phyloP scores from a whole-genome alignment of 768 basidiomycete species.

The Sarcomyxa edulis region DNA sequence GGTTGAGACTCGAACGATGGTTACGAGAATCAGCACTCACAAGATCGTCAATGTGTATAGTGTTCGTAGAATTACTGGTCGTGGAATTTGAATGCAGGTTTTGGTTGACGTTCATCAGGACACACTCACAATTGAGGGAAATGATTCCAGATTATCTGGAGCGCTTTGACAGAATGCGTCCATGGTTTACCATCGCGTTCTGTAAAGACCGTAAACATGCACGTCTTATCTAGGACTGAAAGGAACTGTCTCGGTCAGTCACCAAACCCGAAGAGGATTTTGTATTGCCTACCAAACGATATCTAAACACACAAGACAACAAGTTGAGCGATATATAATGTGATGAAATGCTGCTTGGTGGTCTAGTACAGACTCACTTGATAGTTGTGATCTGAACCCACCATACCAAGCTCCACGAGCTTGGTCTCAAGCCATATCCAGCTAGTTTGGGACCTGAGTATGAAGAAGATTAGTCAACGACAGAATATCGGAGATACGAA shows the following conservation, averaged over 20 bases:
- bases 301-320: conserved; percentile 34
- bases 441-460: conserved; percentile 74
- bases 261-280: conserved; percentile 1
- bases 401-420: conserved; percentile 80
- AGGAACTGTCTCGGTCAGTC: not conserved
- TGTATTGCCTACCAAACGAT: conserved; percentile 46
- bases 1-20: conserved; percentile 2
- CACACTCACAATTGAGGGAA: conserved; percentile 69
- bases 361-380: conserved; percentile 38
- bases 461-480: conserved; percentile 1
- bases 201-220: conserved; percentile 86
- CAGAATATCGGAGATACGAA: not conserved
- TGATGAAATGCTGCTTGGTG: not conserved
- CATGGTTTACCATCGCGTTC: conserved; percentile 67
- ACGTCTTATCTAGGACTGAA: conserved; percentile 76
- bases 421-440: conserved; percentile 91
- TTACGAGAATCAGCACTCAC: conserved; percentile 25
- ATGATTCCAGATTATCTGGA: conserved; percentile 84
- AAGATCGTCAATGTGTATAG: conserved; percentile 86
- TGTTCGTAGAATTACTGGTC: conserved; percentile 58
- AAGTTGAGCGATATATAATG: not conserved
- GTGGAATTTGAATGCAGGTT: not conserved
- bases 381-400: conserved; percentile 66
- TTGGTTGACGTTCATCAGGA: too few relatives aligned
- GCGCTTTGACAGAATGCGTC: conserved; percentile 76